These are phyloP conservation scores for Neurospora pannonica DNA, from an alignment of 495 filamentous ascomycete species.

Conservation along the genomic window DNA sequence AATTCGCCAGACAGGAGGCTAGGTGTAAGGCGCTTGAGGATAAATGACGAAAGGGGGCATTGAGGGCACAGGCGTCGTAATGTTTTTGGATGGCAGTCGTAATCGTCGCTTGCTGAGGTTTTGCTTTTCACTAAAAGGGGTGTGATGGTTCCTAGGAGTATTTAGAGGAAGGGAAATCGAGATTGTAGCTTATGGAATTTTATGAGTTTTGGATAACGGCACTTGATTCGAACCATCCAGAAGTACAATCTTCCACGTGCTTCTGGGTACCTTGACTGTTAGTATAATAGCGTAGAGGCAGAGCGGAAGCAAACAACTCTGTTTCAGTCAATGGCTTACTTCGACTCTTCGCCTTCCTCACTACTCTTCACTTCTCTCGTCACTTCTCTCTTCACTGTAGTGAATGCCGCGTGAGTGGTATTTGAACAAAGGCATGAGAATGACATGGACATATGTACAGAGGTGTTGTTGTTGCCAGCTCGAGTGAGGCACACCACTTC, in stretches of 20 bases:
- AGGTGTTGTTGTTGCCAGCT: background rate
- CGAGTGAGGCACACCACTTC: background rate
- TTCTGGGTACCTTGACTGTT: background rate
- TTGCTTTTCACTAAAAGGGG: background rate
- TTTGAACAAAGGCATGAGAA: background rate
- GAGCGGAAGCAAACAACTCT: background rate
- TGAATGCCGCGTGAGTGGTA: background rate
- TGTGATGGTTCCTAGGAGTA: background rate
- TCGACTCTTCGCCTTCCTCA: background rate
- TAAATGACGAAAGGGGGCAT: background rate
- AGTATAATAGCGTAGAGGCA: background rate
- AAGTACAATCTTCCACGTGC: background rate
- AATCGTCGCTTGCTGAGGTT: background rate
- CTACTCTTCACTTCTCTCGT: background rate
- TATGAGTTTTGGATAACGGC: background rate
- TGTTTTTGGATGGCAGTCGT: background rate
- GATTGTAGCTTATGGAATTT: background rate
- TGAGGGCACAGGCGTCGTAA: background rate
- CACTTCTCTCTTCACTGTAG: background rate
- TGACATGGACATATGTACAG: background rate
- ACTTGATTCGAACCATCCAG: background rate
- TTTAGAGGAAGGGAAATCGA: background rate
- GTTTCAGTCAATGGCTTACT: background rate
- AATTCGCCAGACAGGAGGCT: constrained; percentile 9
- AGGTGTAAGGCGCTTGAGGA: constrained; percentile 1